A percentile compares a stretch with the other conserved stretches of the same genome.
phyloP scores from a whole-genome alignment of 345 rosid species.

The Firmiana major region DNA sequence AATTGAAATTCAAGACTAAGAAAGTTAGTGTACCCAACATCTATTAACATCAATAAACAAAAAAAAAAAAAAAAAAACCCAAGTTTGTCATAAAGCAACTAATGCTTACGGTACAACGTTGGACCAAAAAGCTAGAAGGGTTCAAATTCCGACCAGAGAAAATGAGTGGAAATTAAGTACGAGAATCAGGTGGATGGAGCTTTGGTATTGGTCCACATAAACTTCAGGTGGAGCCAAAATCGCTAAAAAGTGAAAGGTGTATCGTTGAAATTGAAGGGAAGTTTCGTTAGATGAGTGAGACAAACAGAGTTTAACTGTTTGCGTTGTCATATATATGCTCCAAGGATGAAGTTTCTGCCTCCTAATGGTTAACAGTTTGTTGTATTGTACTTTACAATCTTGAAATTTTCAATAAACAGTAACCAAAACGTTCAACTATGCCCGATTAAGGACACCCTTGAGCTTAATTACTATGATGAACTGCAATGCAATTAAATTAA shows the following conservation, averaged over 20 bases:
- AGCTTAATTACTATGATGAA: background rate
- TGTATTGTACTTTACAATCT: background rate
- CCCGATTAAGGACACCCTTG: background rate
- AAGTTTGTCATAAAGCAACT: background rate
- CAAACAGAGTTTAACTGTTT: background rate
- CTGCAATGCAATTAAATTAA: background rate
- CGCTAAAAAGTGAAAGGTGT: background rate
- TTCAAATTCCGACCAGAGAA: background rate
- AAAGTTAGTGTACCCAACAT: background rate
- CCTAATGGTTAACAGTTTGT: background rate
- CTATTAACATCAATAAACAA: background rate
- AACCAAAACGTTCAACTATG: background rate
- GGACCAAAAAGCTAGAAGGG: too few relatives aligned
- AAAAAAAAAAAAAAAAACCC: background rate
- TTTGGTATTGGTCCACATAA: background rate
- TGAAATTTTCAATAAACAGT: background rate
- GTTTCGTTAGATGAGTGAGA: conserved; percentile 2
- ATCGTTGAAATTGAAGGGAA: background rate
- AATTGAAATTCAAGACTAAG: background rate
- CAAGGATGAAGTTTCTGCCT: background rate
- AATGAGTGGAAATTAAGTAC: background rate
- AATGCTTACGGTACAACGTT: background rate
- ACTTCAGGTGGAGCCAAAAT: background rate
- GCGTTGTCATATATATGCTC: background rate
- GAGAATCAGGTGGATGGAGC: background rate